Evolutionary conservation across 2,329 filamentous ascomycete species (phyloP).

Genomic region (Phoma sp.): DNA sequence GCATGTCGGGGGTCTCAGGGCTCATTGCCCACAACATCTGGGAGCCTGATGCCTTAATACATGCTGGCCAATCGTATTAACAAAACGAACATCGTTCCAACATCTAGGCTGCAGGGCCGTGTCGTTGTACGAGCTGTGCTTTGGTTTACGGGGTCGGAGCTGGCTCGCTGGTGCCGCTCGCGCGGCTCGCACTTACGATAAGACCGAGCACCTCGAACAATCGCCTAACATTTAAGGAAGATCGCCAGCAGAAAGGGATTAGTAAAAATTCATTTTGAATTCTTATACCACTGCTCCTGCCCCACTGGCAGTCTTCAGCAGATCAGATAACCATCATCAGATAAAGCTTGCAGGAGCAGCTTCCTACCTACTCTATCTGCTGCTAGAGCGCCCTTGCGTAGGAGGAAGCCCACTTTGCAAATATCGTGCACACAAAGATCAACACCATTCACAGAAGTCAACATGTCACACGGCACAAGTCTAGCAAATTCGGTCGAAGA

Average conservation of each 20-base stretch:
- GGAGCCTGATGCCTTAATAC: not conserved
- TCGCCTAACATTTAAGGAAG: constrained; percentile 4
- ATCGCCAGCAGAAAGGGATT: not conserved
- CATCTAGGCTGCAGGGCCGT: not conserved
- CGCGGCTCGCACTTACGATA: constrained; percentile 6
- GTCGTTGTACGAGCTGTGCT: constrained; percentile 10
- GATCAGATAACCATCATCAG: not conserved
- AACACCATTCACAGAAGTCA: not conserved
- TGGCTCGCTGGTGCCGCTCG: not conserved
- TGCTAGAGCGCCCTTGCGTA: too few relatives aligned
- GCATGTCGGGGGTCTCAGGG: too few relatives aligned
- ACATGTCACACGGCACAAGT: constrained; percentile 17
- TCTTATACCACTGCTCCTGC: not conserved
- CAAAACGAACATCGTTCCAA: not conserved
- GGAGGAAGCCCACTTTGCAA: too few relatives aligned
- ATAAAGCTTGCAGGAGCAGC: too few relatives aligned
- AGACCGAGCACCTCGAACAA: constrained; percentile 12
- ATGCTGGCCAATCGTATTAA: not conserved
- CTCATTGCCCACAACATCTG: too few relatives aligned
- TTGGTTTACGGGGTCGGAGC: constrained; percentile 1
- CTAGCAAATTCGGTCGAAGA: constrained; percentile 24
- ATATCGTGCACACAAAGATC: not conserved
- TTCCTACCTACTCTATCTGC: too few relatives aligned
- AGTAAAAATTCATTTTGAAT: not conserved
- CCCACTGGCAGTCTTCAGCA: not conserved